Conservation (phyloP, 2,329 filamentous ascomycete genomes). For the Cladosporium phlei region DNA sequence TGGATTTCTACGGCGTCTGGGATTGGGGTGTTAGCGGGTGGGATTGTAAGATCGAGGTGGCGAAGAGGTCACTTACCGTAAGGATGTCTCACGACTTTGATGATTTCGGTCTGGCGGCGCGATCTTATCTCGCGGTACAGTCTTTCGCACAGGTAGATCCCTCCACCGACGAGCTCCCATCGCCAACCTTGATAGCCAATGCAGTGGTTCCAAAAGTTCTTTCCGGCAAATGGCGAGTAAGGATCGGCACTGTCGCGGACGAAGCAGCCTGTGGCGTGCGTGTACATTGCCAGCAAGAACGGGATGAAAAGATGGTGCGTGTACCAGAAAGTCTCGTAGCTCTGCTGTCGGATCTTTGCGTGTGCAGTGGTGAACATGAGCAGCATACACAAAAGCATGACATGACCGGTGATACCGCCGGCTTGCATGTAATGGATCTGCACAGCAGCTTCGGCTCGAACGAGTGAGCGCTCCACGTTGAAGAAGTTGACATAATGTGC, state of each 20-base stretch:
- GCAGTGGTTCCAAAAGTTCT: constrained; percentile 83
- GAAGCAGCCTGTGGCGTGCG: constrained; percentile 93
- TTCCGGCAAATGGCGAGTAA: constrained; percentile 78
- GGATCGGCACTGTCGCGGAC: constrained; percentile 72
- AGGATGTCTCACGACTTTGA: constrained; percentile 89
- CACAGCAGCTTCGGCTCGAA: constrained; percentile 73
- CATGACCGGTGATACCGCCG: constrained; percentile 88
- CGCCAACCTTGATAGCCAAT: constrained; percentile 94
- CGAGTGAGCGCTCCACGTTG: constrained; percentile 82
- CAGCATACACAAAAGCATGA: constrained; percentile 99
- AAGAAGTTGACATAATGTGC: constrained; percentile 98
- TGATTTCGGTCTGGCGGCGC: constrained; percentile 79
- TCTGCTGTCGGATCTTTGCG: constrained; percentile 88
- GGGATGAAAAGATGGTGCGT: constrained; percentile 98
- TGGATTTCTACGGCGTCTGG: constrained; percentile 92
- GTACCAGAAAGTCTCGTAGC: constrained; percentile 99
- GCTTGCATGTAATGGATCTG: constrained; percentile 88
- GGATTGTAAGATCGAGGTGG: constrained; percentile 7
- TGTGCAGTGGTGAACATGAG: constrained; percentile 97
- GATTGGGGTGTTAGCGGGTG: constrained; percentile 14
- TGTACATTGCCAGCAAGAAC: constrained; percentile 89
- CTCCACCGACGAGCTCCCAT: constrained; percentile 87
- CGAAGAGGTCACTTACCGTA: constrained; percentile 59
- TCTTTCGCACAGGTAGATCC: constrained; percentile 79
- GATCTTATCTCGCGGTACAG: constrained; percentile 87